phyloP scores from a whole-genome alignment of 768 basidiomycete species.

The Russula lepida region DNA sequence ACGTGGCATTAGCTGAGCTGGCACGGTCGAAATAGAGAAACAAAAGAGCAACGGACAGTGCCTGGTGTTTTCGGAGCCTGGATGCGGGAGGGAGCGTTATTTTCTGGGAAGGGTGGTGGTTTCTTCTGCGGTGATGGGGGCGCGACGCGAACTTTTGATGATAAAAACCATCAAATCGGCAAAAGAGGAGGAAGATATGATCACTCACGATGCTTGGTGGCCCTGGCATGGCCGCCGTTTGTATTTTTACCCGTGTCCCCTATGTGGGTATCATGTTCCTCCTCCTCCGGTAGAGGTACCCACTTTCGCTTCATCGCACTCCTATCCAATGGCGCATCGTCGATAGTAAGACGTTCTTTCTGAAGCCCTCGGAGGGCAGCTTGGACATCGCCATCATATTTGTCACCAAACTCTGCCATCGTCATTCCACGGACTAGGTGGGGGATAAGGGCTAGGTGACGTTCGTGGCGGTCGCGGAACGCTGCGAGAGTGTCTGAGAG shows the following conservation, averaged over 20 bases:
- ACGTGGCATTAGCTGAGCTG: background rate
- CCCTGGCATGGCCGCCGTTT: slow-evolving; percentile 18
- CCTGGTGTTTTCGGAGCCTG: slow-evolving; percentile 27
- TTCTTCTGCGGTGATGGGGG: slow-evolving; percentile 47
- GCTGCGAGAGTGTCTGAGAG: slow-evolving; percentile 65
- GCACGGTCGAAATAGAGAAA: background rate
- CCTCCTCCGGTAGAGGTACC: slow-evolving; percentile 57
- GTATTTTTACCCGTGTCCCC: slow-evolving; percentile 22
- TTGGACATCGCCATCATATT: slow-evolving; percentile 70
- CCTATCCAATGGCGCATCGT: slow-evolving; percentile 50
- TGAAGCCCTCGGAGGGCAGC: slow-evolving; percentile 60
- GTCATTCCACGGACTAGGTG: slow-evolving; percentile 63
- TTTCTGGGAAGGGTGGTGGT: slow-evolving; percentile 29
- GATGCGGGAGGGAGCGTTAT: slow-evolving; percentile 15
- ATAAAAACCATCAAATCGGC: background rate
- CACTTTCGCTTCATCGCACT: slow-evolving; percentile 70
- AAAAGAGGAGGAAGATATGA: background rate
- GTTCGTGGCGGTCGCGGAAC: slow-evolving; percentile 68
- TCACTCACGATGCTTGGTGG: slow-evolving; percentile 24
- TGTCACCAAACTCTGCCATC: slow-evolving; percentile 70
- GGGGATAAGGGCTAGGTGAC: slow-evolving; percentile 64
- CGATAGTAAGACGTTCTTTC: slow-evolving; percentile 48
- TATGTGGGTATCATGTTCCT: slow-evolving; percentile 37
- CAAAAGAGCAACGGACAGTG: slow-evolving; percentile 21
- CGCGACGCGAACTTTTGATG: slow-evolving; percentile 41